Conservation (phyloP, 2,329 filamentous ascomycete genomes). For the Nothomitra cinnamomea region DNA sequence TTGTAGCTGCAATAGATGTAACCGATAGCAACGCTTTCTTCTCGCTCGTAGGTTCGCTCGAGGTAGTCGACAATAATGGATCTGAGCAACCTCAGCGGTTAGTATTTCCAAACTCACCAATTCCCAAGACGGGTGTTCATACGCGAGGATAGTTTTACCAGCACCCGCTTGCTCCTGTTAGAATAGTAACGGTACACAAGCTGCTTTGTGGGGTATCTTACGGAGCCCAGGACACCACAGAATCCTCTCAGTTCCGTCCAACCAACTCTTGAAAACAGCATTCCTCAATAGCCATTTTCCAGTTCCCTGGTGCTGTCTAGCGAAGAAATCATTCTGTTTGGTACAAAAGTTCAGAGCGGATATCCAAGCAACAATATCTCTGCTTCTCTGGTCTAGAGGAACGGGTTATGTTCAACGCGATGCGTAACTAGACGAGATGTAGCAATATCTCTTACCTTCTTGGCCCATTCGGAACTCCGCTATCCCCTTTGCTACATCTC, state of each 20-base stretch:
- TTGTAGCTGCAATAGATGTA: too few species aligned
- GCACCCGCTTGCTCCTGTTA: neutral
- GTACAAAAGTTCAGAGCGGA: neutral
- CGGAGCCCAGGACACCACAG: constrained; percentile 5
- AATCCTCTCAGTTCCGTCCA: neutral
- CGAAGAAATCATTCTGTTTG: neutral
- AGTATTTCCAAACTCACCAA: too few species aligned
- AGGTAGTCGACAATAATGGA: too few species aligned
- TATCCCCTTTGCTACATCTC: too few species aligned
- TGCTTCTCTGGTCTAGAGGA: neutral
- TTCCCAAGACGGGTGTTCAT: too few species aligned
- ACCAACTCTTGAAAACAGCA: neutral
- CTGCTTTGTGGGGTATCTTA: neutral
- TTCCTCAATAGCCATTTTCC: constrained; percentile 3
- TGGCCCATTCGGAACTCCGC: neutral
- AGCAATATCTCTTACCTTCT: neutral
- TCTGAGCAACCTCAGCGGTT: too few species aligned
- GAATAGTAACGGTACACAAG: neutral
- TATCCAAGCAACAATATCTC: constrained; percentile 1
- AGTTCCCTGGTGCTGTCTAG: neutral
- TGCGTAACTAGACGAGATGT: too few species aligned
- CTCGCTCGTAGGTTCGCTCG: too few species aligned
- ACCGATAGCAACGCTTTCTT: too few species aligned
- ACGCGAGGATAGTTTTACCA: constrained; percentile 5
- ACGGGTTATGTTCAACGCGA: too few species aligned